Conservation (phyloP, 2,329 filamentous ascomycete species). For the Fusarium liriodendri region DNA sequence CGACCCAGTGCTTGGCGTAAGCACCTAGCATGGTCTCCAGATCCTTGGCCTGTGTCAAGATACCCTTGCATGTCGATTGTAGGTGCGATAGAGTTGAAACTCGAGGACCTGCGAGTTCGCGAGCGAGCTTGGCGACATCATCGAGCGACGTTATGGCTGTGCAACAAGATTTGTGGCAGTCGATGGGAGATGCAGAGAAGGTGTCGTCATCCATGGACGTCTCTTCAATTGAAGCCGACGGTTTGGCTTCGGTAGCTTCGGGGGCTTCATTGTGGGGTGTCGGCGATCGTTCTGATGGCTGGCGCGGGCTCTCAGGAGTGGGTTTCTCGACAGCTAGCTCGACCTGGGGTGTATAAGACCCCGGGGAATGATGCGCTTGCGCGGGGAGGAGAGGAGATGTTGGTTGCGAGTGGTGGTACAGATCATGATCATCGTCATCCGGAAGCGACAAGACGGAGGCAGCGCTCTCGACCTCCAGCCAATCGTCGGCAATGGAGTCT, state of each 20-base stretch:
- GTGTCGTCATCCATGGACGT: not conserved
- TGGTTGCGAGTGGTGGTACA: not conserved
- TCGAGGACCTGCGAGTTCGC: slow-evolving; percentile 9
- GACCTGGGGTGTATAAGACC: not conserved
- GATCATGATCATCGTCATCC: slow-evolving; percentile 10
- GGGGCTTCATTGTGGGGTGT: not conserved
- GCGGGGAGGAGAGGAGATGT: slow-evolving; percentile 8
- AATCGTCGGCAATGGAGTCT: slow-evolving; percentile 36
- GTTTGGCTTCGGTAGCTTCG: not conserved
- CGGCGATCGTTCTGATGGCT: not conserved
- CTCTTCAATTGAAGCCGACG: not conserved
- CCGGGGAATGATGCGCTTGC: not conserved
- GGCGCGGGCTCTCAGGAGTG: not conserved
- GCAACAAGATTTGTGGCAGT: slow-evolving; percentile 19
- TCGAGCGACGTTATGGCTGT: not conserved
- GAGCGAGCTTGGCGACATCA: not conserved
- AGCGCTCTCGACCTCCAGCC: slow-evolving; percentile 34
- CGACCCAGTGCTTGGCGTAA: slow-evolving; percentile 28
- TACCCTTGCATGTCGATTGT: slow-evolving; percentile 15
- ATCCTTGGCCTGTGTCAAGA: slow-evolving; percentile 25
- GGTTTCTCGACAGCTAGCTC: not conserved
- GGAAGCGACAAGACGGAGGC: slow-evolving; percentile 34
- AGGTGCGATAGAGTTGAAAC: slow-evolving; percentile 33
- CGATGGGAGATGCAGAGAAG: not conserved
- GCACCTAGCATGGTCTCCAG: slow-evolving; percentile 24